Evolutionary conservation across 2,329 filamentous ascomycete species (phyloP), one percentile per base, ranked within the genome.

Genomic region (Ophiocordyceps polyrhachis-furcata): DNA sequence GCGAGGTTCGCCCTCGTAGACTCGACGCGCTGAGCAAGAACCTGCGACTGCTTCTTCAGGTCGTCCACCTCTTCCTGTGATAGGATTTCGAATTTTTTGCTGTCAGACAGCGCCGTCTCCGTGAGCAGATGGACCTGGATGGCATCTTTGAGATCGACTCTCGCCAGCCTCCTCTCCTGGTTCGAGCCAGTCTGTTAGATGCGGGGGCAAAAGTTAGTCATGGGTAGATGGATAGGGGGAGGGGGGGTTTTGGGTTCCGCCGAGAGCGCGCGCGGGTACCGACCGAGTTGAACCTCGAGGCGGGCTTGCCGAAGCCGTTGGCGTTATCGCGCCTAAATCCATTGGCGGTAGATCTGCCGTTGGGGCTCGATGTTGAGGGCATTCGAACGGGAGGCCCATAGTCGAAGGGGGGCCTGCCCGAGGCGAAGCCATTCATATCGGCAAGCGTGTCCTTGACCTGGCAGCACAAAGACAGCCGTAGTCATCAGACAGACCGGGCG

Each of bases 91-190:
- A 80, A 98, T 53, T 79, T 68, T 56, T 79, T 81, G 65, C 87
- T 93, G 63, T 98, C 91, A 48, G 80, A 76, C 48, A 98, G 75
- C 19, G 91, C 91, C 19, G 86, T 96, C 66, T 96, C 89, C 49
- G 91, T 88, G 47, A 98, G 73, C 42, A 98, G 68, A 60, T 96
- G 93, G 59, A 94, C 79, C 53, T 87, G 82, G 41, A 98, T 83
- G 48, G 70, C 74, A 59, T 84, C 83, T 50, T 76, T 74, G 44
- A 80, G 66, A 53, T 81, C 74, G 51, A 79, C 69, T 12, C 73
- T 65, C 4, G 62, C 63, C 19, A 74, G 75, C 53, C 69, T 78
- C 50, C 73, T 71, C 12, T 68, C 66, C 44, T 68, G 67, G 28
- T 65, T 62, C 35, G 62, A 49, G 52, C 73, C 76, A 57, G 68